Base-by-base conservation (phyloP, 1,139 yeast species). In the Geotrichum macrosporum region DNA sequence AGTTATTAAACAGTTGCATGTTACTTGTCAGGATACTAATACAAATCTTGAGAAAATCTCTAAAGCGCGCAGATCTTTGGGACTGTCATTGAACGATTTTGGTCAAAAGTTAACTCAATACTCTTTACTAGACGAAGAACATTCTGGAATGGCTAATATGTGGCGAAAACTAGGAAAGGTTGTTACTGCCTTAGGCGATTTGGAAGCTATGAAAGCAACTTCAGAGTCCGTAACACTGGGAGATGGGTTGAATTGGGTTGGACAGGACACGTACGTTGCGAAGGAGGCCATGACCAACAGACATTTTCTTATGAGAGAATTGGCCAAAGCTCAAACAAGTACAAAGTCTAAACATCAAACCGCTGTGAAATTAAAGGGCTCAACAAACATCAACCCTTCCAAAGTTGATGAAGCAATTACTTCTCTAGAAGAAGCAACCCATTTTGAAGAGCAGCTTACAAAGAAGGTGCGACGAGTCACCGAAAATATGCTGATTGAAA, bases 211-310 rank as follows among this genome's bases (percentile, higher is more conserved):
- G 19, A 83, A 83, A 55, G 84, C 87, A 41, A 78, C 86, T 12
- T 76, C 80, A 53, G 88, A 82, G 54, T 73, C 80, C 67, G 92
- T 92, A 0, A 75, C 84, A 2, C 65, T 89, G 41, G 88, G 87
- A 1, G 97, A 89, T 58, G 86, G 86, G 0, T 64, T 87, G 10
- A 78, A 72, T 51, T 71, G 77, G 58, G 68, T 87, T 31, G 70
- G 80, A 4, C 76, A 78, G 51, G 96, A 89, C 57, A 81, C 92
- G 21, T 92, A 84, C 64, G 83, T 84, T 52, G 84, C 89, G 46
- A 94, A 92, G 64, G 98, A 92, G 65, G 84, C 96, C 0, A 70
- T 92, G 49, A 94, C 98, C 0, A 89, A 89, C 65, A 75, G 98
- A 49, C 96, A 94, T 65, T 71, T 92, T 48, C 69, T 92, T 40